These are phyloP conservation scores for Penicillium sp. DNA, from an alignment of 2,329 filamentous ascomycete species.

Conservation along the genomic window DNA sequence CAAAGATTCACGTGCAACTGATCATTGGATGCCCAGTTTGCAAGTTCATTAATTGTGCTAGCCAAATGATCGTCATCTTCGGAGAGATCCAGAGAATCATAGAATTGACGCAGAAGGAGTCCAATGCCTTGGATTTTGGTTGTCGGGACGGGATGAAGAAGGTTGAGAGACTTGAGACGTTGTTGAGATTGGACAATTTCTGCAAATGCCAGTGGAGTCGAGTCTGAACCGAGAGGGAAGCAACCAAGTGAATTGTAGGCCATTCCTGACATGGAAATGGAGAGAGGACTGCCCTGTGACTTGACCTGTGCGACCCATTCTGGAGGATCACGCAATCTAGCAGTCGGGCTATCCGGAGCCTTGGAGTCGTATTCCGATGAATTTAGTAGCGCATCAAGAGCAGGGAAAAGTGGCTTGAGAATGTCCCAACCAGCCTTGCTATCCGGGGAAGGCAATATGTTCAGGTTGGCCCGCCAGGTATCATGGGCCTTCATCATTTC, in stretches of 20 bases:
- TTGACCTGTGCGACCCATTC: constrained; percentile 36
- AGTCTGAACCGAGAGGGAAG: constrained; percentile 49
- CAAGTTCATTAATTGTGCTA: constrained; percentile 33
- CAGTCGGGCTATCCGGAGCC: constrained; percentile 6
- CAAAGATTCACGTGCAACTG: constrained; percentile 36
- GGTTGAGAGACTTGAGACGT: constrained; percentile 42
- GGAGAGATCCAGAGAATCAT: constrained; percentile 26
- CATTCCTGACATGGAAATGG: constrained; percentile 39
- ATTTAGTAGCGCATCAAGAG: constrained; percentile 25
- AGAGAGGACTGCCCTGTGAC: constrained; percentile 39
- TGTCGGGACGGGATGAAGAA: constrained; percentile 42
- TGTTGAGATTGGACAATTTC: constrained; percentile 48
- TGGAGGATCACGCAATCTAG: constrained; percentile 30
- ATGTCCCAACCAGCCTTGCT: constrained; percentile 27
- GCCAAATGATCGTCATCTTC: constrained; percentile 24
- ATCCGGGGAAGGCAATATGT: constrained; percentile 22
- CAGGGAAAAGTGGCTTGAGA: constrained; percentile 30
- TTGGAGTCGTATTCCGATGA: constrained; percentile 24
- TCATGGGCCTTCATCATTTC: constrained; percentile 48
- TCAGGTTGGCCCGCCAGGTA: constrained; percentile 40
- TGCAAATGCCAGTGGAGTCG: constrained; percentile 43
- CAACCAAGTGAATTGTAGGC: constrained; percentile 46
- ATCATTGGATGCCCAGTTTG: constrained; percentile 30
- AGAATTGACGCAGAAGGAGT: constrained; percentile 32
- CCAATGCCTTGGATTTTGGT: constrained; percentile 39